Base-by-base conservation (phyloP, 805 yeast species). In the Saturnispora dispora region DNA sequence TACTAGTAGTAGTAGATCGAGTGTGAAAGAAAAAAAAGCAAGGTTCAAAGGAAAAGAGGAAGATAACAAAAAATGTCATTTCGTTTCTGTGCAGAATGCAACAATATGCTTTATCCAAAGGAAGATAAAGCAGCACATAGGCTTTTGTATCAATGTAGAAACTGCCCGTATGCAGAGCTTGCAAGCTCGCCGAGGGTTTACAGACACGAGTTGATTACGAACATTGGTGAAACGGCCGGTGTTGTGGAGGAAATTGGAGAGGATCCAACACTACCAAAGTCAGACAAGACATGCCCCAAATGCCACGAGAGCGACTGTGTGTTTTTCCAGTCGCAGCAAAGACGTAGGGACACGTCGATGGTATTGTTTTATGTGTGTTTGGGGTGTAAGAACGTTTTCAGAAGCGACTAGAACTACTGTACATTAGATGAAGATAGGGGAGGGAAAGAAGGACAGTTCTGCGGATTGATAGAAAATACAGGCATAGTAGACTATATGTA, bases 241-340 rank as follows among this genome's bases (percentile, higher is more conserved):
- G 96, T 87, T 50, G 96, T 93, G 39, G 90, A 87, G 65, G 98
- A 91, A 67, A 86, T 93, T 58, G 97, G 96, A 1, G 75, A 83
- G 23, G 99, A 93, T 68, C 98, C 98, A n/a, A 93, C 99, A 2
- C 81, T 93, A 63, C 99, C 99, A 51, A 76, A 97, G 57, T 85
- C 96, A 1, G 93, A 91, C 66, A 87, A 87, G 63, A 90, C 86
- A 60, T 93, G 99, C 68, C 96, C 97, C 3, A 75, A 77, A 50
- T 93, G 99, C 69, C 83, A 79, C 59, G 84, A 85, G 54, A 81
- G 82, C 57, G 96, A 90, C 59, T 88, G 96, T 68, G 99, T 93
- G 39, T 93, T 93, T 66, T 93, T 93, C 77, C 99, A 93, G 70
- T 82, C 93, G 25, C 99, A 93, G 67, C 97, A 93, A 69, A 80